A percentile compares a stretch with the other conserved stretches of the same genome.
Evolutionary conservation across 2,329 filamentous ascomycete species (phyloP).

Genomic region (Sclerotinia nivalis): DNA sequence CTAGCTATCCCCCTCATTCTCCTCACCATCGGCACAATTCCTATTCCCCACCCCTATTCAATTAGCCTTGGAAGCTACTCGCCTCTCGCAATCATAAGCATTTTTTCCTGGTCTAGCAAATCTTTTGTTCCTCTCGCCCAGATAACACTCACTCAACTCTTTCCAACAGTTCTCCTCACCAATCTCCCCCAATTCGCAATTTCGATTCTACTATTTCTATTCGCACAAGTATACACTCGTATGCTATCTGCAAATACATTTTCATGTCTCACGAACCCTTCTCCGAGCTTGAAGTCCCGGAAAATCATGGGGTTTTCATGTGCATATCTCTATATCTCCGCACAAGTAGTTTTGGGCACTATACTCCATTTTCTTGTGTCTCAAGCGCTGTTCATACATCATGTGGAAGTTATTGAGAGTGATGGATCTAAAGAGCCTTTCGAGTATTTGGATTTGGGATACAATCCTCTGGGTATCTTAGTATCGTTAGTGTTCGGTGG

Average conservation of each 20-base stretch:
- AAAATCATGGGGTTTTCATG: constrained; percentile 8
- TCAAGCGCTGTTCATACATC: constrained; percentile 17
- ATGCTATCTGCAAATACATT: constrained; percentile 52
- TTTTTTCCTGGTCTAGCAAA: constrained; percentile 15
- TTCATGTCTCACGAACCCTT: constrained; percentile 2
- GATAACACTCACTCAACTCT: constrained; percentile 24
- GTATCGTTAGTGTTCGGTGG: constrained; percentile 10
- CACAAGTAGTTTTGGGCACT: not conserved
- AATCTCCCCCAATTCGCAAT: constrained; percentile 52
- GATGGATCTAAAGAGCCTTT: not conserved
- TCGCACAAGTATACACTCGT: constrained; percentile 49
- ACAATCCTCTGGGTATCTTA: constrained; percentile 17
- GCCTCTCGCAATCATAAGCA: not conserved
- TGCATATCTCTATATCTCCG: constrained; percentile 4
- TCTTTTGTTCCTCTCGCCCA: not conserved
- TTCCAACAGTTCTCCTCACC: constrained; percentile 42
- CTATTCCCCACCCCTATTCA: constrained; percentile 5
- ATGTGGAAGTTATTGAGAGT: not conserved
- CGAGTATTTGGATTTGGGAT: constrained; percentile 18
- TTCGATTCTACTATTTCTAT: constrained; percentile 48
- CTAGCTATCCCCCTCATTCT: constrained; percentile 8
- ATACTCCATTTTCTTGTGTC: constrained; percentile 13
- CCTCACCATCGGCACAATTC: constrained; percentile 18
- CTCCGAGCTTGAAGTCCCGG: not conserved
- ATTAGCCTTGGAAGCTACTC: constrained; percentile 3